Conservation (phyloP, 106 monocot species). For the Gastrodia elata region DNA sequence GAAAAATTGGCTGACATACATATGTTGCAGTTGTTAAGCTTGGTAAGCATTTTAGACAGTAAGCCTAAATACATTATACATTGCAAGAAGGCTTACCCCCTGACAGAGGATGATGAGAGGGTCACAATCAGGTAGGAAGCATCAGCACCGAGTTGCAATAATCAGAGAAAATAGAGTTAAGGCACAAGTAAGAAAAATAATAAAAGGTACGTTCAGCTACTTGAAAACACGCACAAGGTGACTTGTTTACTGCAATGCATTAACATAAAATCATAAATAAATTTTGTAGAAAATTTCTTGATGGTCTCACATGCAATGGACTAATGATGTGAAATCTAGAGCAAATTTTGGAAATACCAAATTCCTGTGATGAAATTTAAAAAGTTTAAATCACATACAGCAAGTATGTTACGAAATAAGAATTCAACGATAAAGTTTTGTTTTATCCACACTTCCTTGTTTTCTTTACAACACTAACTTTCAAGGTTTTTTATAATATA, state of each 20-base stretch:
- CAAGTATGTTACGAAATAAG: background rate
- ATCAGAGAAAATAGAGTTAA: background rate
- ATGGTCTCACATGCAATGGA: background rate
- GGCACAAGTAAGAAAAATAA: background rate
- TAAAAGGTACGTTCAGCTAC: background rate
- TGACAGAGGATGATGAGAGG: conserved; percentile 10
- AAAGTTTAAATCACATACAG: background rate
- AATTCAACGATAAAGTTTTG: too few relatives aligned
- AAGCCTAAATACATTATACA: background rate
- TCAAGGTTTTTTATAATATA: too few relatives aligned
- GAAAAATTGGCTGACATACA: conserved; percentile 77
- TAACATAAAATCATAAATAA: background rate
- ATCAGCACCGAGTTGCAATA: conserved; percentile 5
- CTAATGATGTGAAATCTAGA: background rate
- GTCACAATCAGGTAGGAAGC: background rate
- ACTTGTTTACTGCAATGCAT: background rate
- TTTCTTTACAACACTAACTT: too few relatives aligned
- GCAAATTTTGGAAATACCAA: background rate
- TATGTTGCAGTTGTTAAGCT: background rate
- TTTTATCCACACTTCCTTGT: too few relatives aligned
- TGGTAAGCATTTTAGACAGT: background rate
- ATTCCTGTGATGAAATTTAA: background rate
- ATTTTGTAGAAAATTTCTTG: background rate
- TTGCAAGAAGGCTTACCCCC: conserved; percentile 29
- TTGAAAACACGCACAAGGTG: background rate